Base-by-base conservation (phyloP, 306 rosid species). In the Oemleria cerasiformis region DNA sequence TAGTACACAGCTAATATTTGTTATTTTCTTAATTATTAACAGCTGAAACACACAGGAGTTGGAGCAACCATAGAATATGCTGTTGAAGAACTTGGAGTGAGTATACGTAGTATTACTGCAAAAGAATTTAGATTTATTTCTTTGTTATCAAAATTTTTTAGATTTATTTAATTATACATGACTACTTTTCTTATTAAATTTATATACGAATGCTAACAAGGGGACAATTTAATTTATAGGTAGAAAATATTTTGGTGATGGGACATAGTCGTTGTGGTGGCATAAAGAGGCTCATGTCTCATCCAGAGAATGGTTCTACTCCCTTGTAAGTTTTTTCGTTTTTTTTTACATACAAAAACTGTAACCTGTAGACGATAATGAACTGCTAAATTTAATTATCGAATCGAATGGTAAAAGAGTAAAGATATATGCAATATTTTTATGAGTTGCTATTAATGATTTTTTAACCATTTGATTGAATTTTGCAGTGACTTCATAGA, bases 201-300 rank as follows among this genome's bases (percentile, higher is more conserved):
- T 50, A 9, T 5, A 3, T 34, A 43, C 14, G 23, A 44, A 34
- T 30, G 38, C 49, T 49, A 34, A 41, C 59, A n/a, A 11, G 51
- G 53, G 34, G 45, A 66, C 38, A 48, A 36, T n/a, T 63, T 15
- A 7, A 6, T 77, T n/a, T n/a, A n/a, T n/a, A 89, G 92, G 90
- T 89, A 9, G 60, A 76, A 56, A 81, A 87, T 61, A 87, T 89
- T 53, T 34, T 89, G 75, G 86, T 87, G 5, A 83, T 89, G 54
- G 96, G 92, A 58, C 96, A 89, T 15, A 85, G 92, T 61, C 48
- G 71, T 4, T 89, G 96, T n/a, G 92, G 92, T 3, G 92, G 96
- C 62, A 85, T 89, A 53, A 0, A 60, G 30, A 87, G 92, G 79
- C 96, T 89, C 20, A 83, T 89, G 96, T 55, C 44, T 21, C 81